Conservation (phyloP, 176 grass and related monocot genomes). For the Guadua angustifolia region DNA sequence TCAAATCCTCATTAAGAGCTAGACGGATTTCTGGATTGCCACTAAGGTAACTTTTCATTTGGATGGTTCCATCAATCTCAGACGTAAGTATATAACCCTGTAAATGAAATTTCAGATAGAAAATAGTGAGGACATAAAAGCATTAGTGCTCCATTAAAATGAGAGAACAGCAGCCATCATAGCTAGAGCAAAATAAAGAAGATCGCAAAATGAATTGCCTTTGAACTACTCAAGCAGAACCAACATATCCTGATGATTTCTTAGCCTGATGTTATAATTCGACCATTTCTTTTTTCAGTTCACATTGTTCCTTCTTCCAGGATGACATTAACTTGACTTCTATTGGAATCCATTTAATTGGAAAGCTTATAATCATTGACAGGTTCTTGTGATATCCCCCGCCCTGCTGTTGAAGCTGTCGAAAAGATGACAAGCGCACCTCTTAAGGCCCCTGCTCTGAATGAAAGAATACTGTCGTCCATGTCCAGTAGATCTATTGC, state of each 20-base stretch:
- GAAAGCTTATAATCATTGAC: no score
- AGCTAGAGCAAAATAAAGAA: conserved; percentile 32
- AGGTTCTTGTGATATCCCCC: no score
- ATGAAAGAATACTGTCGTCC: no score
- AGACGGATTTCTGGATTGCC: conserved; percentile 99
- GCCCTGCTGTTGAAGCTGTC: no score
- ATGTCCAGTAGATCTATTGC: no score
- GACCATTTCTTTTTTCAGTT: no score
- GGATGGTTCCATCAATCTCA: conserved; percentile 98
- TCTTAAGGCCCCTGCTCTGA: no score
- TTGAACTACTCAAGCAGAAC: not conserved
- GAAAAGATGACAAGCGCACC: no score
- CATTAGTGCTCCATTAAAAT: conserved; percentile 15
- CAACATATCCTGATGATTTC: not conserved
- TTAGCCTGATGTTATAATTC: no score
- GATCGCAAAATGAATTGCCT: not conserved
- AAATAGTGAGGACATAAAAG: not conserved
- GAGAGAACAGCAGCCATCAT: conserved; percentile 6
- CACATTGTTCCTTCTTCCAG: no score
- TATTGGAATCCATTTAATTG: no score
- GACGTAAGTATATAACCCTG: conserved; percentile 99
- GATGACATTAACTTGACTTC: no score
- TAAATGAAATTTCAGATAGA: conserved; percentile 35
- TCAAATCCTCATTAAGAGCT: conserved; percentile 96
- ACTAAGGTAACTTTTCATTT: conserved; percentile 99